Conservation (phyloP, 176 grass and related monocot genomes). For the Avena eriantha region DNA sequence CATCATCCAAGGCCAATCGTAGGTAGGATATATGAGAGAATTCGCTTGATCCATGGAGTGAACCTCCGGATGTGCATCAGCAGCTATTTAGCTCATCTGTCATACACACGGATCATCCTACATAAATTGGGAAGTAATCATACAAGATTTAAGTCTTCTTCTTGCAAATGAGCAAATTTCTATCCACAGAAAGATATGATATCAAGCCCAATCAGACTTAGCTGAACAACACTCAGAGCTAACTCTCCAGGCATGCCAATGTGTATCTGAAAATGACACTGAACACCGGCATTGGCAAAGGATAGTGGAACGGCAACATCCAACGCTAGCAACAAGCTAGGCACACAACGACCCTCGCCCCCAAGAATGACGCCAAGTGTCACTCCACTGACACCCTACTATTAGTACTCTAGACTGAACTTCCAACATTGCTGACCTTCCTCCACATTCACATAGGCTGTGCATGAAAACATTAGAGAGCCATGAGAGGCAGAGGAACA, state of each 20-base stretch:
- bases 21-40: background rate
- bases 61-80: background rate
- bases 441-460: background rate
- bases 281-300: background rate
- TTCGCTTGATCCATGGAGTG: conserved; percentile 32
- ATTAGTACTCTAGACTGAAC: conserved; percentile 38
- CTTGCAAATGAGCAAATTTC: background rate
- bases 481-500: conserved; percentile 45
- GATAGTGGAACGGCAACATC: conserved; percentile 22
- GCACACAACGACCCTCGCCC: background rate
- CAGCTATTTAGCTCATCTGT: background rate
- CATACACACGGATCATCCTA: background rate
- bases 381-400: conserved; percentile 18
- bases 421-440: background rate
- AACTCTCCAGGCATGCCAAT: conserved; percentile 10
- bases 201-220: conserved; percentile 34
- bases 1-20: background rate
- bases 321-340: conserved; percentile 42
- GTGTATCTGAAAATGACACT: conserved; percentile 42
- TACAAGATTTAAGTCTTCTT: background rate
- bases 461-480: background rate
- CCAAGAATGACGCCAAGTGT: conserved; percentile 33
- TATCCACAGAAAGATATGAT: conserved; percentile 5
- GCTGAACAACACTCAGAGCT: background rate
- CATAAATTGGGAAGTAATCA: background rate